Percentiles rank a stretch among this genome's conserved stretches.
Evolutionary conservation across 306 rosid genomes (phyloP).

Genomic region (Erythrophleum fordii): DNA sequence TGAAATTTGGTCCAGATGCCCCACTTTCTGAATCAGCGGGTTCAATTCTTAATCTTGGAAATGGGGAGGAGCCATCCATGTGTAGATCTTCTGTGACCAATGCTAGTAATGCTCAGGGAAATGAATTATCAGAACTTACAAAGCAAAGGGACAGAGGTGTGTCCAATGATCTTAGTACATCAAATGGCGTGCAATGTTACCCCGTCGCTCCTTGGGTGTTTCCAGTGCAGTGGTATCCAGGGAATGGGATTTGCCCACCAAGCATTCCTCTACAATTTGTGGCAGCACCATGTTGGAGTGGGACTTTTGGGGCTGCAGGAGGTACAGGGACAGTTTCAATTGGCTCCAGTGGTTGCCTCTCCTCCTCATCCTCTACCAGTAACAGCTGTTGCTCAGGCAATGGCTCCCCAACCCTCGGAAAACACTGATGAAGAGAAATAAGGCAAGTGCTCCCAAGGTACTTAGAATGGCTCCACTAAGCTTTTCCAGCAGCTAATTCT

Average conservation of each 20-base stretch:
- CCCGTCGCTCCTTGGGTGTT: conserved; percentile 57
- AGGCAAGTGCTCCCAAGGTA: no score
- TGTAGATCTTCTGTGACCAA: conserved; percentile 52
- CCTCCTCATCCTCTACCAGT: conserved; percentile 53
- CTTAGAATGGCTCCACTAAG: conserved; percentile 16
- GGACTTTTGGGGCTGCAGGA: background rate
- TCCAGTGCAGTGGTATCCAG: conserved; percentile 20
- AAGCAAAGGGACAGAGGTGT: background rate
- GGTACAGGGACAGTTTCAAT: conserved; percentile 43
- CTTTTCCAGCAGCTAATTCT: conserved; percentile 49
- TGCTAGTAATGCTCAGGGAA: conserved; percentile 38
- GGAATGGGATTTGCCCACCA: background rate
- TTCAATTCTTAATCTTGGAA: conserved; percentile 47
- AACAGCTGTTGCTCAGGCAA: conserved; percentile 48
- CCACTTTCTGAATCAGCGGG: conserved; percentile 39
- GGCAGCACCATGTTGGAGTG: conserved; percentile 52
- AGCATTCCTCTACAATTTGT: conserved; percentile 50
- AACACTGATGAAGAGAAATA: conserved; percentile 52
- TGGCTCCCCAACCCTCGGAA: conserved; percentile 54
- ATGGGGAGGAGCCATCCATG: conserved; percentile 50
- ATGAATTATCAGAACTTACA: conserved; percentile 3
- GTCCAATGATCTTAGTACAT: conserved; percentile 22
- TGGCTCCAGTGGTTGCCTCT: conserved; percentile 50
- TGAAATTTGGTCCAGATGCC: conserved; percentile 59
- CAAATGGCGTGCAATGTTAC: conserved; percentile 44